Evolutionary conservation across 2,329 filamentous ascomycete genomes (phyloP).

Genomic region (Polychaeton citri): DNA sequence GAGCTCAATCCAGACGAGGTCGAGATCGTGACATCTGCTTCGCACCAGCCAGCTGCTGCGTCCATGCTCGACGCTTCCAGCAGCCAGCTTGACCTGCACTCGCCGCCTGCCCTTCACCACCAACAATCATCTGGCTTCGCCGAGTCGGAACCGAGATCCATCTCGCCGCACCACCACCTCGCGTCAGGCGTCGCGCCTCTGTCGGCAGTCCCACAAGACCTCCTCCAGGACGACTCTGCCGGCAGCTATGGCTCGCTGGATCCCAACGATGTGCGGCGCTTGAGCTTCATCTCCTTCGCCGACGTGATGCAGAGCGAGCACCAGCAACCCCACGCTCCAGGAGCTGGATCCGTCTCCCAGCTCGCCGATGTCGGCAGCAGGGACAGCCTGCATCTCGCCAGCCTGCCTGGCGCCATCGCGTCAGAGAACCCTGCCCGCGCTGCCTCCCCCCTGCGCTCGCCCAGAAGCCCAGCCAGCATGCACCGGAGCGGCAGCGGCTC

Average conservation of each 20-base stretch:
- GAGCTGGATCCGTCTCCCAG: conserved; percentile 2
- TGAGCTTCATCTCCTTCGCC: conserved; percentile 94
- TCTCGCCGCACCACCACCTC: conserved; percentile 41
- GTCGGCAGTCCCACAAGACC: neutral
- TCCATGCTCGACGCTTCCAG: conserved; percentile 36
- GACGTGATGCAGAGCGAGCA: conserved; percentile 86
- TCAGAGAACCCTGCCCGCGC: conserved; percentile 45
- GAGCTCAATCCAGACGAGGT: conserved; percentile 77
- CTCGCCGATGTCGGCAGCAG: conserved; percentile 44
- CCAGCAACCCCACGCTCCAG: conserved; percentile 7
- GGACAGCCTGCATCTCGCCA: conserved; percentile 49
- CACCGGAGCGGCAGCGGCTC: neutral
- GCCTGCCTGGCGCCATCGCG: conserved; percentile 6
- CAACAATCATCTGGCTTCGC: conserved; percentile 6
- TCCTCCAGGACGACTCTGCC: conserved; percentile 42
- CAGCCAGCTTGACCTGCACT: conserved; percentile 16
- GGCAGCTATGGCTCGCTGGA: conserved; percentile 71
- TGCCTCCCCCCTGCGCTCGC: conserved; percentile 67
- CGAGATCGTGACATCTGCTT: conserved; percentile 78
- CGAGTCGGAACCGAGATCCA: conserved; percentile 47
- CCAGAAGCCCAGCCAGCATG: conserved; percentile 24
- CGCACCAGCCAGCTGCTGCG: conserved; percentile 65
- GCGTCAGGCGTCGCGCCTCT: neutral
- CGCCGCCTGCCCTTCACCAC: conserved; percentile 6
- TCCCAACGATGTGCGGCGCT: conserved; percentile 60